These are phyloP conservation scores for Trichoderma afroharzianum DNA, from an alignment of 2,329 filamentous ascomycete species.

Conservation along the genomic window DNA sequence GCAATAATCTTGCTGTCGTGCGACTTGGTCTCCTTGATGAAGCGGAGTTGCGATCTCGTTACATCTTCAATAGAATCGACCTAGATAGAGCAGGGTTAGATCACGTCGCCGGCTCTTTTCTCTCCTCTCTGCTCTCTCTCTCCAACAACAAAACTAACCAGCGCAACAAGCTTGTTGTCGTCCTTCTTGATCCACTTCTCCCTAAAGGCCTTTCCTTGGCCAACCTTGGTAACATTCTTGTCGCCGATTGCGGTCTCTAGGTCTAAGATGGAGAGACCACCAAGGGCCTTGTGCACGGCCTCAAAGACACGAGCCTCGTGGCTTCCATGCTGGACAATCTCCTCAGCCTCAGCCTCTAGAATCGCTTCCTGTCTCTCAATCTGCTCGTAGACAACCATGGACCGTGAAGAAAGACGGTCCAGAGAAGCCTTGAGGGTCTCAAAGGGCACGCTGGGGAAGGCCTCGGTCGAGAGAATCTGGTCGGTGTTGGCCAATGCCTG, in stretches of 20 bases:
- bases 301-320: conserved; percentile 82
- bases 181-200: conserved; percentile 69
- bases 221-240: conserved; percentile 72
- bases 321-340: conserved; percentile 70
- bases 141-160: conserved; percentile 37
- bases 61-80: conserved; percentile 74
- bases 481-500: conserved; percentile 60
- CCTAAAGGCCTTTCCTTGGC: conserved; percentile 93
- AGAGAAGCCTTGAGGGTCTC: conserved; percentile 78
- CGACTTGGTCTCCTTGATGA: conserved; percentile 66
- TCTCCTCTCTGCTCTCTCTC: too few relatives aligned
- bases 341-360: conserved; percentile 70
- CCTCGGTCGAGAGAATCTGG: conserved; percentile 64
- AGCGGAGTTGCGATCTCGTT: conserved; percentile 70
- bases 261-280: conserved; percentile 77
- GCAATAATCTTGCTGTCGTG: conserved; percentile 72
- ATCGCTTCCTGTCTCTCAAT: conserved; percentile 73
- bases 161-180: conserved; percentile 52
- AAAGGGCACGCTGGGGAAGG: conserved; percentile 64
- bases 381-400: conserved; percentile 83
- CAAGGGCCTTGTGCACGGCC: conserved; percentile 65
- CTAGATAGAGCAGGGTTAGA: conserved; percentile 29
- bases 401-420: conserved; percentile 77
- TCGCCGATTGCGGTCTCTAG: conserved; percentile 67
- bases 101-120: neutral